Conservation (phyloP, 805 yeast genomes). For the Cephaloascus fragrans region DNA sequence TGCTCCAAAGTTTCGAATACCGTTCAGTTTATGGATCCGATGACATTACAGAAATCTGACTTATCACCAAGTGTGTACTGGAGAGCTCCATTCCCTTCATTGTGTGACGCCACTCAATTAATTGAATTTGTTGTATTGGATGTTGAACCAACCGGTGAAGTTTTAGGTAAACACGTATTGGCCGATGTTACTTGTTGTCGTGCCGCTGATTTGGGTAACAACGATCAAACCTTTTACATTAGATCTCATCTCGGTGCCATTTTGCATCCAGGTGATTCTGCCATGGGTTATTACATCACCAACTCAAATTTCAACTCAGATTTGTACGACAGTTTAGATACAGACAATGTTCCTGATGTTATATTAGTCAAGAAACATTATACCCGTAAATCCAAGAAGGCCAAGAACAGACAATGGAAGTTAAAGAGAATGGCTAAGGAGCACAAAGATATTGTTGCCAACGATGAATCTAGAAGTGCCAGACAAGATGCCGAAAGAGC, state of each 20-base stretch:
- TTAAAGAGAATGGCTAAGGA: conserved; percentile 97
- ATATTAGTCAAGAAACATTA: conserved; percentile 83
- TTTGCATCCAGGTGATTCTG: conserved; percentile 94
- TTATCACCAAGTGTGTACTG: conserved; percentile 64
- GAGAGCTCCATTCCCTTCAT: conserved; percentile 71
- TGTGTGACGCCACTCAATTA: conserved; percentile 67
- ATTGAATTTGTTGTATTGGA: conserved; percentile 86
- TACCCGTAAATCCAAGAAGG: conserved; percentile 65
- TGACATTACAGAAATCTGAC: conserved; percentile 70
- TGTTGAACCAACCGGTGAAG: conserved; percentile 83
- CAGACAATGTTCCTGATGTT: conserved; percentile 70
- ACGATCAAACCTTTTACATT: conserved; percentile 73
- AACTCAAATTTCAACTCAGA: conserved; percentile 87
- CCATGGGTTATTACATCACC: conserved; percentile 77
- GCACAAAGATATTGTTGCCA: conserved; percentile 79
- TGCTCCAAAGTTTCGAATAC: conserved; percentile 80
- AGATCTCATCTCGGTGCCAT: conserved; percentile 91
- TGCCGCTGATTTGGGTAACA: conserved; percentile 77
- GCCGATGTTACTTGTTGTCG: conserved; percentile 93
- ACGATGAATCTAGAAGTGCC: conserved; percentile 59
- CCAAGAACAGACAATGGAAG: conserved; percentile 79
- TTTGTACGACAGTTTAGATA: conserved; percentile 61
- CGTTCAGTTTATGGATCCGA: conserved; percentile 81
- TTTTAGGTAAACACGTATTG: conserved; percentile 66
- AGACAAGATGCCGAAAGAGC: conserved; percentile 87